These are phyloP conservation scores for Galerina sulciceps DNA, from an alignment of 768 basidiomycete species.

Conservation along the genomic window DNA sequence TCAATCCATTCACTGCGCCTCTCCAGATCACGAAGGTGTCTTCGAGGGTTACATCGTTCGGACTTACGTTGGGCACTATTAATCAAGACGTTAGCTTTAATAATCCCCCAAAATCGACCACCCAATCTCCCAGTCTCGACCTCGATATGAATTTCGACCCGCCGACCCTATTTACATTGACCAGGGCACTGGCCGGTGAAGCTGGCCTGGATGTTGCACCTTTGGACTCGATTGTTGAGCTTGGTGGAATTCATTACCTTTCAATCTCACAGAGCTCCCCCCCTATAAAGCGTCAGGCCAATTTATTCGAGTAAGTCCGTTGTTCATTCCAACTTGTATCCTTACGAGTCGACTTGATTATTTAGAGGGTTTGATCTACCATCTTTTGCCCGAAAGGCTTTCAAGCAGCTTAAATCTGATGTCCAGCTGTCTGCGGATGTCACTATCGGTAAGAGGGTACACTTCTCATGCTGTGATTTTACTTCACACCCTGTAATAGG, in stretches of 20 bases:
- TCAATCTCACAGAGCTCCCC: constrained; percentile 35
- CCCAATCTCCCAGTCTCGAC: constrained; percentile 59
- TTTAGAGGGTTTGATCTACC: constrained; percentile 67
- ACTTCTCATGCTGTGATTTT: neutral
- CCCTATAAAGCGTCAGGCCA: constrained; percentile 40
- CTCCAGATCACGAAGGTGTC: constrained; percentile 61
- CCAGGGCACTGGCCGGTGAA: constrained; percentile 65
- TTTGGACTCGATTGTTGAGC: constrained; percentile 64
- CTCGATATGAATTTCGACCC: constrained; percentile 74
- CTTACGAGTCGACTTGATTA: neutral
- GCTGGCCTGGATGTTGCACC: constrained; percentile 64
- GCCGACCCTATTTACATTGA: constrained; percentile 68
- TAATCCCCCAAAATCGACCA: constrained; percentile 55
- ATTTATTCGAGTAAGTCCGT: constrained; percentile 55
- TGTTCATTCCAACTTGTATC: neutral
- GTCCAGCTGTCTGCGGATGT: constrained; percentile 59
- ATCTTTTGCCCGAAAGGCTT: constrained; percentile 65
- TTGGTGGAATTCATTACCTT: constrained; percentile 72
- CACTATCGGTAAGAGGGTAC: constrained; percentile 50
- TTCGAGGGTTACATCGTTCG: constrained; percentile 65
- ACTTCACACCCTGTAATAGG: constrained; percentile 39
- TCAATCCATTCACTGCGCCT: constrained; percentile 69
- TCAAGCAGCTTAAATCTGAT: constrained; percentile 66
- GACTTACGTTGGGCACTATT: constrained; percentile 67
- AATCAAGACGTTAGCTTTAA: constrained; percentile 53